These are phyloP conservation scores for Candida incommunis DNA, from an alignment of 805 yeast genomes.

Conservation along the genomic window DNA sequence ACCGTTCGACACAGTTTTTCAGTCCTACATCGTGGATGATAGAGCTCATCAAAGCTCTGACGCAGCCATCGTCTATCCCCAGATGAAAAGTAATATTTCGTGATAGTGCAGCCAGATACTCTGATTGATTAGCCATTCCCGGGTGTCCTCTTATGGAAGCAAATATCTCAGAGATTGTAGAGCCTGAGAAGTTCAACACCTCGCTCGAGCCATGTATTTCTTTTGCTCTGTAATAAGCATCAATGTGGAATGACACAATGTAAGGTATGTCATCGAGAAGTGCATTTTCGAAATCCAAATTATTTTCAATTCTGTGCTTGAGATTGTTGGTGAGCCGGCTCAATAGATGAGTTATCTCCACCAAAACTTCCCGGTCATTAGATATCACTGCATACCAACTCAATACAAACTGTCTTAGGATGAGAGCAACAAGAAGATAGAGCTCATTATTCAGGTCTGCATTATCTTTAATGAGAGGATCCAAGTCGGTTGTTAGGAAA, in stretches of 20 bases:
- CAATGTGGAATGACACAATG: conserved; percentile 26
- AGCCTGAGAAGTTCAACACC: background rate
- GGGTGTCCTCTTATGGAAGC: background rate
- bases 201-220: conserved; percentile 2
- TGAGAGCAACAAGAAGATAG: conserved; percentile 32
- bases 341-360: conserved; percentile 26
- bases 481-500: background rate
- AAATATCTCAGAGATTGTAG: background rate
- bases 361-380: conserved; percentile 27
- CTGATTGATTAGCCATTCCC: background rate
- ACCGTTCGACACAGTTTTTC: conserved; percentile 27
- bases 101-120: background rate
- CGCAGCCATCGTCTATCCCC: conserved; percentile 12
- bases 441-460: conserved; percentile 29
- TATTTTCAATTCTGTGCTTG: conserved; percentile 12
- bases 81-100: background rate
- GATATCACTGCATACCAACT: conserved; percentile 32
- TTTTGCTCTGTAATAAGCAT: conserved; percentile 17
- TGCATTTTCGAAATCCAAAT: conserved; percentile 23
- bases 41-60: conserved; percentile 25
- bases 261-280: conserved; percentile 33
- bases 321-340: background rate
- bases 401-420: conserved; percentile 32
- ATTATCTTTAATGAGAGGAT: background rate
- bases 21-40: conserved; percentile 31